These are phyloP conservation scores for Aspergillus sclerotiicarbonarius DNA, from an alignment of 495 filamentous ascomycete species.

Conservation along the genomic window DNA sequence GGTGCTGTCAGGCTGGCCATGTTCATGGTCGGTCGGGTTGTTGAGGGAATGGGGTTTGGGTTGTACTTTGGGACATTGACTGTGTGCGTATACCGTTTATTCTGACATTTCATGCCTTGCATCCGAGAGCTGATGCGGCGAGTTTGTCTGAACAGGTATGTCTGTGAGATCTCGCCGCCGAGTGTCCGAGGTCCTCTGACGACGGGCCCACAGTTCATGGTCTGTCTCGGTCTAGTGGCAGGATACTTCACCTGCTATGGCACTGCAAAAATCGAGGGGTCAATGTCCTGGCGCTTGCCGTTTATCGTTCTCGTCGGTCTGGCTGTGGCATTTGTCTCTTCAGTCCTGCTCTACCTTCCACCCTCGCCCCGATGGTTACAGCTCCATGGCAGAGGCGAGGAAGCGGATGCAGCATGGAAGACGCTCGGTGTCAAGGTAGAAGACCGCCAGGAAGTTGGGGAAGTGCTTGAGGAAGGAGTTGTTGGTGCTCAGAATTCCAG, in stretches of 20 bases:
- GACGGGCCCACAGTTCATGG: slow-evolving; percentile 51
- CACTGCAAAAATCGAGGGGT: slow-evolving; percentile 42
- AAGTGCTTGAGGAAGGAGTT: slow-evolving; percentile 19
- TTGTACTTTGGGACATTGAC: slow-evolving; percentile 53
- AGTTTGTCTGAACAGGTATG: slow-evolving; percentile 32
- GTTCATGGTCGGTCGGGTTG: slow-evolving; percentile 52
- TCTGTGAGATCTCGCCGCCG: slow-evolving; percentile 58
- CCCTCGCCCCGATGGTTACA: slow-evolving; percentile 47
- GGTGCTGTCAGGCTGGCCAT: slow-evolving; percentile 43
- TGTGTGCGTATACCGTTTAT: slow-evolving; percentile 30
- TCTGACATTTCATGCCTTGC: too few species aligned
- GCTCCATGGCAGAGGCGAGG: slow-evolving; percentile 28
- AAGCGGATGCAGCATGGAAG: slow-evolving; percentile 37
- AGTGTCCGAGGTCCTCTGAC: slow-evolving; percentile 48
- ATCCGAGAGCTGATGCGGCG: not conserved
- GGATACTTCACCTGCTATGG: slow-evolving; percentile 64
- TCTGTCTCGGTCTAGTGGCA: slow-evolving; percentile 43
- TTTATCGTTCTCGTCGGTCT: slow-evolving; percentile 43
- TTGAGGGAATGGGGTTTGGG: slow-evolving; percentile 57
- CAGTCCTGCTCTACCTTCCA: slow-evolving; percentile 37
- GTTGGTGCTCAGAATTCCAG: slow-evolving; percentile 2
- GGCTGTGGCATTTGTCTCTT: slow-evolving; percentile 32
- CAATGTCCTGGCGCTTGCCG: slow-evolving; percentile 55
- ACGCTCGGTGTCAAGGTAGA: slow-evolving; percentile 42
- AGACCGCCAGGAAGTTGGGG: slow-evolving; percentile 48